Evolutionary conservation across 805 yeast species (phyloP), one percentile per base, ranked within the genome.

Genomic region (Yarrowia hollandica): DNA sequence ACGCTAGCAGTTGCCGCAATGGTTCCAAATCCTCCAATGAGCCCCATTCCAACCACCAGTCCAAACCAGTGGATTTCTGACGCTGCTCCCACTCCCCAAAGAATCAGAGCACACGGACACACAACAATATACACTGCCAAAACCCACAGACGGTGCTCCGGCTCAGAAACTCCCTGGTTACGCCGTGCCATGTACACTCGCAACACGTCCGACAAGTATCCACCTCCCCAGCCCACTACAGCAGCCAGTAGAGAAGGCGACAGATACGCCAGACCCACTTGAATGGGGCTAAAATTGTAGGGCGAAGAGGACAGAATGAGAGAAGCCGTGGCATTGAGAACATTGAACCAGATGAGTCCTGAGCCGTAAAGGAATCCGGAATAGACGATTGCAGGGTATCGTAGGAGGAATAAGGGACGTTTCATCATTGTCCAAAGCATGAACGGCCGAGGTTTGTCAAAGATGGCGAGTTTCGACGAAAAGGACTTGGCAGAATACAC

Each of bases 51-150:
- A 55, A 72, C 68, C 31, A 76, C 75, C 8, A 75, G 65, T 11
- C 79, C 75, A 60, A 78, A 70, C 83, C 83, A 80, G 50, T 78
- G 78, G 6, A 74, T 67, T 11, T 70, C 75, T 44, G 76, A 73
- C 44, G 75, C 73, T 0, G 82, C 81, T 25, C 82, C 83, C 41
- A 79, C 77, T 59, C 84, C 84, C 77, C 81, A 80, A 2, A 81
- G 72, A 59, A 79, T 73, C 21, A 78, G 66, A 1, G 81, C 75
- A 0, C 74, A 71, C 4, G 78, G 78, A 5, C 80, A 80, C 3
- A 79, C 60, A 30, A 79, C 68, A 69, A 72, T 68, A 62, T 76
- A 77, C 10, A 74, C 64, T 0, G 66, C 37, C 58, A 77, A 61
- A 6, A 75, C 74, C 81, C 81, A 80, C 11, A 80, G 69, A 64